phyloP scores from a whole-genome alignment of 2,329 filamentous ascomycete genomes.

The Metarhizium album region DNA sequence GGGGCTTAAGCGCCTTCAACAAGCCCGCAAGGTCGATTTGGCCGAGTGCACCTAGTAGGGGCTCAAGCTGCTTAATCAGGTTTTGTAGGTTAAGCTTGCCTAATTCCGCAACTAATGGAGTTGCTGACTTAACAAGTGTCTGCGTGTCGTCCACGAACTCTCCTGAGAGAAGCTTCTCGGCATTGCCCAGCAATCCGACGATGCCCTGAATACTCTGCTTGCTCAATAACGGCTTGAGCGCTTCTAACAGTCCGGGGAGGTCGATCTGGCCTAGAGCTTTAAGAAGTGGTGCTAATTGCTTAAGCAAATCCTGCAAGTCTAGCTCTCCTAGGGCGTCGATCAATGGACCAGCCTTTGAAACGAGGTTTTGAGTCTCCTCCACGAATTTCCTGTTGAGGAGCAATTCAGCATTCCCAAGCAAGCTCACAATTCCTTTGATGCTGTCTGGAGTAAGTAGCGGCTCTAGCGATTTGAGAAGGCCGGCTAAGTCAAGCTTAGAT shows the following conservation, averaged over 20 bases:
- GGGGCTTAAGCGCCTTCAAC: slow-evolving; percentile 16
- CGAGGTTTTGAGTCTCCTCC: slow-evolving; percentile 15
- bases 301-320: slow-evolving; percentile 16
- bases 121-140: slow-evolving; percentile 21
- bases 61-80: slow-evolving; percentile 19
- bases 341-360: slow-evolving; percentile 1
- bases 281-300: slow-evolving; percentile 17
- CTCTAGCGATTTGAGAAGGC: slow-evolving; percentile 15
- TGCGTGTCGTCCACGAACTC: slow-evolving; percentile 23
- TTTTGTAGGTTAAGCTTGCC: slow-evolving; percentile 13
- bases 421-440: slow-evolving; percentile 20
- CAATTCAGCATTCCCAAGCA: slow-evolving; percentile 19
- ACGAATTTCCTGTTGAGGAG: slow-evolving; percentile 18
- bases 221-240: slow-evolving; percentile 19
- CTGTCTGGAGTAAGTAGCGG: slow-evolving; percentile 18
- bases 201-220: slow-evolving; percentile 20
- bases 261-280: slow-evolving; percentile 6
- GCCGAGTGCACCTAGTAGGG: slow-evolving; percentile 7
- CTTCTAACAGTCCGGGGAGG: slow-evolving; percentile 11
- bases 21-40: slow-evolving; percentile 9
- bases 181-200: slow-evolving; percentile 23
- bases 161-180: slow-evolving; percentile 19
- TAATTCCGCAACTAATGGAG: slow-evolving; percentile 16
- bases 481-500: slow-evolving; percentile 21
- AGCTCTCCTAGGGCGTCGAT: slow-evolving; percentile 7